These are phyloP conservation scores for Parastagonospora avenae DNA, from an alignment of 2,329 filamentous ascomycete species.

Conservation along the genomic window DNA sequence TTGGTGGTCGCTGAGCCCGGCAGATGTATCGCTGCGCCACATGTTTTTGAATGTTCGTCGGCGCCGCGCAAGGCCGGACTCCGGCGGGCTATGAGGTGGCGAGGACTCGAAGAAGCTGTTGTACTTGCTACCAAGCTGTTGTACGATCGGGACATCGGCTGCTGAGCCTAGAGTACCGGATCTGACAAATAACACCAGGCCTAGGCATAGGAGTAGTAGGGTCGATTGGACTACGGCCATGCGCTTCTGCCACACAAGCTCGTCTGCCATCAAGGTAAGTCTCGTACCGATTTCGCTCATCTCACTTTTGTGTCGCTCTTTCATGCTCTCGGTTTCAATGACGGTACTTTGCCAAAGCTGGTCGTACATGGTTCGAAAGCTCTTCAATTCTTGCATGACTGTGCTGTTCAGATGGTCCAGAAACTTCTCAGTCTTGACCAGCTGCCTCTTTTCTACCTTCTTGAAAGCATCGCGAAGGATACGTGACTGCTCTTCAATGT, in stretches of 20 bases:
- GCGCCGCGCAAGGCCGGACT: conserved; percentile 28
- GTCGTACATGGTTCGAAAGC: conserved; percentile 78
- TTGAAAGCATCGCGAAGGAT: conserved; percentile 86
- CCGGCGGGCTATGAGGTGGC: conserved; percentile 41
- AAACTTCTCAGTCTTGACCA: conserved; percentile 81
- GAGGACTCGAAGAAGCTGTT: conserved; percentile 44
- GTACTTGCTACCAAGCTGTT: conserved; percentile 49
- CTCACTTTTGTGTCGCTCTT: conserved; percentile 81
- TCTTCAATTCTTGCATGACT: conserved; percentile 72
- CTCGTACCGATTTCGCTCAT: conserved; percentile 80
- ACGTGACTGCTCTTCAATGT: conserved; percentile 94
- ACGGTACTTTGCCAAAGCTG: conserved; percentile 97
- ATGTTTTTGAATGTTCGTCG: conserved; percentile 40
- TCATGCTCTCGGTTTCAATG: conserved; percentile 85
- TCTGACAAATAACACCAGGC: conserved; percentile 77
- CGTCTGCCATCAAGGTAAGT: conserved; percentile 89
- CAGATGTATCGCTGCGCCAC: conserved; percentile 43
- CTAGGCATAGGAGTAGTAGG: conserved; percentile 82
- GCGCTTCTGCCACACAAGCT: conserved; percentile 81
- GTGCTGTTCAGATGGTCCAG: conserved; percentile 85
- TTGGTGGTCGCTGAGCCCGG: conserved; percentile 40
- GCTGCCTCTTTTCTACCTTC: conserved; percentile 84
- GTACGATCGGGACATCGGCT: conserved; percentile 52
- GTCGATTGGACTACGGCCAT: conserved; percentile 93
- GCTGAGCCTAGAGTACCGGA: conserved; percentile 43